Base-by-base conservation (phyloP, 495 filamentous ascomycete species). In the Trichoderma erinaceum region DNA sequence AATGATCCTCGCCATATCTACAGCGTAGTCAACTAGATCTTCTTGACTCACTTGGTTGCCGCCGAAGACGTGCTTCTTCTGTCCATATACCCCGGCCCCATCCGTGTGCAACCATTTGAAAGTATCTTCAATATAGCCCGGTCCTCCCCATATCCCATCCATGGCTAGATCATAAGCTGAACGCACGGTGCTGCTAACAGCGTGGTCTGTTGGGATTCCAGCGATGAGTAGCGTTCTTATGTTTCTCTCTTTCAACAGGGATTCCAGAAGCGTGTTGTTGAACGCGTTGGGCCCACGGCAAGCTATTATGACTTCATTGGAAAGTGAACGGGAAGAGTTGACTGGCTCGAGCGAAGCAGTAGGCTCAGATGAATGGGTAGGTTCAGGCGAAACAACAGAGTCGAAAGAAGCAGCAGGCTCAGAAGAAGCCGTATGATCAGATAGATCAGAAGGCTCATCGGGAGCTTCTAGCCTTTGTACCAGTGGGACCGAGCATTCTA, bases 1-100 rank as follows among this genome's bases (percentile, higher is more conserved):
- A 3, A 64, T 38, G 61, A 64, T 64, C 27, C 61, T 25, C 4
- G 61, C 16, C 27, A 64, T 64, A 21, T 64, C 61, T 21, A 64
- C 61, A 6, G 61, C 38, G 11, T 21, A 23, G 23, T 18, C 27
- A 11, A 15, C 27, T 11, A 6, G 18, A 7, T 35, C 61, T 13
- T 12, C 61, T 35, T 41, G 16, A 3, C 15, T 27, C 1, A 12
- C 23, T 41, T 27, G 16, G 16, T n/a, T 15, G 27, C 7, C 6
- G 15, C 7, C 6, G 15, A 4, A 41, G 5, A 38, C 35, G 35
- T 38, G 35, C 35, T 38, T 38, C 35, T 38, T 38, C 8, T 38
- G 35, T 5, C 35, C 35, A 5, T 35, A 64, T 12, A 64, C 61
- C 7, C 61, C 61, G 7, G 38, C 23, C 16, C 61, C 61, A 21